Evolutionary conservation across 441 rosid species (phyloP).

Genomic region (Syzygium malaccense): DNA sequence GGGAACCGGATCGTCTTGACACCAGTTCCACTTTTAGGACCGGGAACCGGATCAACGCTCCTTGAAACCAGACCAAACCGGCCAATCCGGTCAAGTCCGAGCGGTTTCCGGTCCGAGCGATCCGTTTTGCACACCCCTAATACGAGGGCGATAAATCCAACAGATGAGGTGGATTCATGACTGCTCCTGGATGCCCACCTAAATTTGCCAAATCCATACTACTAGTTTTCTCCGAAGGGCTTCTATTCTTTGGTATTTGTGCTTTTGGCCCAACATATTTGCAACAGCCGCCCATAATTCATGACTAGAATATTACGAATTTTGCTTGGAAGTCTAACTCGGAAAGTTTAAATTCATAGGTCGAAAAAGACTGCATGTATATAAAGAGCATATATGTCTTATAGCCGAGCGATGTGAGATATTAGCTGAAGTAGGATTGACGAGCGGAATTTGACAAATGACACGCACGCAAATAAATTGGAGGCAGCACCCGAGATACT

Average conservation of each 20-base stretch:
- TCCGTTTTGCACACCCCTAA: too few species aligned
- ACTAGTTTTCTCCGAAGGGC: background rate
- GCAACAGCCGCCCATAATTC: background rate
- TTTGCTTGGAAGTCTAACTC: background rate
- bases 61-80: too few species aligned
- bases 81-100: too few species aligned
- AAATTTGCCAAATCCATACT: background rate
- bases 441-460: background rate
- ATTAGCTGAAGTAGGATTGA: background rate
- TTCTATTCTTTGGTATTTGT: background rate
- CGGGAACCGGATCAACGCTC: too few species aligned
- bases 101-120: too few species aligned
- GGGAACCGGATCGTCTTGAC: too few species aligned
- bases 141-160: background rate
- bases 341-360: background rate
- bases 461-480: background rate
- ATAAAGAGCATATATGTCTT: accelerated
- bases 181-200: background rate
- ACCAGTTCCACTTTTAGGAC: too few species aligned
- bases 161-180: background rate
- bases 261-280: background rate
- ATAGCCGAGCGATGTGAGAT: background rate
- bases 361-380: accelerated
- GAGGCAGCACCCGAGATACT: background rate
- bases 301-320: background rate